Evolutionary conservation across 176 grass and related monocot genomes (phyloP).

Genomic region (Carex parvula): DNA sequence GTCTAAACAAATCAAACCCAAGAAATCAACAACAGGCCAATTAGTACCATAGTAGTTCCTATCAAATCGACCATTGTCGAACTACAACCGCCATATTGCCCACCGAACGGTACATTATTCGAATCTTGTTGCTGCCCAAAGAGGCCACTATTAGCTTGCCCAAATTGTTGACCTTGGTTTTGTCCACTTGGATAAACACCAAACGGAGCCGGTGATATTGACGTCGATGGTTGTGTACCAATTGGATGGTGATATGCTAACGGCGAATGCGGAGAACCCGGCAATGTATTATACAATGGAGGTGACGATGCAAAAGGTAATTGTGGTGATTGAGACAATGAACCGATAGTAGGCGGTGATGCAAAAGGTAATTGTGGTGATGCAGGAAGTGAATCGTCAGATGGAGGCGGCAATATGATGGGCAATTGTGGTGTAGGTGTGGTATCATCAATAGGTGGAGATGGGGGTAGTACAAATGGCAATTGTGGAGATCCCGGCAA

Average conservation of each 20-base stretch:
- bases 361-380: background rate
- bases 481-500: background rate
- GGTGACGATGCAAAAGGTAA: background rate
- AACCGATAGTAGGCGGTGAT: background rate
- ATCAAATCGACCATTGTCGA: background rate
- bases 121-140: conserved; percentile 12
- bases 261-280: background rate
- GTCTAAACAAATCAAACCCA: conserved; percentile 4
- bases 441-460: background rate
- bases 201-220: background rate
- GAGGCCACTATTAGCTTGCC: conserved; percentile 15
- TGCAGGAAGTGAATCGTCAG: background rate
- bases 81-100: background rate
- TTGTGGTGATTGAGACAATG: background rate
- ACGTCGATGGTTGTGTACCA: background rate
- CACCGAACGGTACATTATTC: background rate
- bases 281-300: conserved; percentile 7
- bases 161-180: background rate
- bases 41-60: background rate
- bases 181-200: conserved; percentile 11
- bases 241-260: conserved; percentile 17
- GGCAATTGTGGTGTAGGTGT: conserved; percentile 3
- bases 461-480: background rate
- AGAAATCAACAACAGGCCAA: conserved; percentile 10
- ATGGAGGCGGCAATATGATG: background rate